phyloP scores from a whole-genome alignment of 306 rosid species.

The Dicorynia guianensis region DNA sequence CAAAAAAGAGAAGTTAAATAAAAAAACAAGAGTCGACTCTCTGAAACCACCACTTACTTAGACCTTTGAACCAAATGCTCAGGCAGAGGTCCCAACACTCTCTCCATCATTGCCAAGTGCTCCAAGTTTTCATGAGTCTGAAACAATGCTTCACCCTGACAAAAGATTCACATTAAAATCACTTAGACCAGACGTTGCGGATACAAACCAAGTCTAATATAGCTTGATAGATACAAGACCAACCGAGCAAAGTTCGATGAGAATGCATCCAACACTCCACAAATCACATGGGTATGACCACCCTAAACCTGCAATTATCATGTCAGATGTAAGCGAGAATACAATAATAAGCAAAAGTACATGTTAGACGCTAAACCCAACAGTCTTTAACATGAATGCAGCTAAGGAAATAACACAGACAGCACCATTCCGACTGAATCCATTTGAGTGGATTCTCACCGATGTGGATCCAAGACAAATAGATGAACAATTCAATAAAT shows the following conservation, averaged over 20 bases:
- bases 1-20: too few species aligned
- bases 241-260: constrained; percentile 79
- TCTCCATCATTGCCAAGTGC: constrained; percentile 97
- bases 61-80: constrained; percentile 71
- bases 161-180: constrained; percentile 46
- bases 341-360: constrained; percentile 17
- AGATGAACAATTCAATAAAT: not conserved
- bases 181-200: constrained; percentile 31
- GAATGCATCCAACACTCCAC: constrained; percentile 96
- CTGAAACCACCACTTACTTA: constrained; percentile 53
- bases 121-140: constrained; percentile 96
- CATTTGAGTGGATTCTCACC: not conserved
- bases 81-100: constrained; percentile 85
- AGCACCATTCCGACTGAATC: constrained; percentile 18
- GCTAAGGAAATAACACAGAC: constrained; percentile 15
- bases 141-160: constrained; percentile 87
- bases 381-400: not conserved
- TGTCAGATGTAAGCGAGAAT: constrained; percentile 42
- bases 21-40: not conserved
- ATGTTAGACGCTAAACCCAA: constrained; percentile 12
- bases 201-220: constrained; percentile 39
- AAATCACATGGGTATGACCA: constrained; percentile 91
- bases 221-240: constrained; percentile 47
- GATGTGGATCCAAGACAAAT: not conserved
- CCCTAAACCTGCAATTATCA: constrained; percentile 78